Percentiles rank a stretch among this genome's conserved stretches.
Conservation (phyloP, 2,329 filamentous ascomycete species). For the Beauveria bassiana region DNA sequence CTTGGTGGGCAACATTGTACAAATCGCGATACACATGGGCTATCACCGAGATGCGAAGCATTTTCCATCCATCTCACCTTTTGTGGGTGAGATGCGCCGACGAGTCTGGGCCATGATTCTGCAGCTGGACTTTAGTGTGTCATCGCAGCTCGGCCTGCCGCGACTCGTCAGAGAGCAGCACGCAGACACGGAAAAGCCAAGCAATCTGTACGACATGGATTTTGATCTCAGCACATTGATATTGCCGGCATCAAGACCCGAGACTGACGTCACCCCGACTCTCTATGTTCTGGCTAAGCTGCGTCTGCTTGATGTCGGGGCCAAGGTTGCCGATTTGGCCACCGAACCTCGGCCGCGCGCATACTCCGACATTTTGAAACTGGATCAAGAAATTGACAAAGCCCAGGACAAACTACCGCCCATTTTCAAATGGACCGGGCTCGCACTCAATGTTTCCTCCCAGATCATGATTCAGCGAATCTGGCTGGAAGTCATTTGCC, state of each 20-base stretch:
- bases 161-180: background rate
- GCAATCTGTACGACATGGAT: background rate
- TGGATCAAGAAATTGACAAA: background rate
- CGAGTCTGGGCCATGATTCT: background rate
- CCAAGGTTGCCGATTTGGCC: background rate
- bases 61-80: background rate
- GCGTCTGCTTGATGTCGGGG: background rate
- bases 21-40: conserved; percentile 31
- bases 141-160: background rate
- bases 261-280: background rate
- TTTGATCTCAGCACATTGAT: background rate
- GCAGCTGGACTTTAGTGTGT: background rate
- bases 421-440: background rate
- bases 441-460: background rate
- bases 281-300: background rate
- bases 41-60: conserved; percentile 32
- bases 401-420: background rate
- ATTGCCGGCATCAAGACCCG: background rate
- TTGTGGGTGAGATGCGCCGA: background rate
- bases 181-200: background rate
- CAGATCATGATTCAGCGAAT: background rate
- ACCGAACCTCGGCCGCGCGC: background rate
- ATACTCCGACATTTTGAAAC: background rate
- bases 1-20: conserved; percentile 25
- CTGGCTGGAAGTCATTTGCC: background rate